A percentile compares a stretch with the other conserved stretches of the same genome.
Conservation (phyloP, 1,139 yeast genomes). For the Zygoascus sp. region DNA sequence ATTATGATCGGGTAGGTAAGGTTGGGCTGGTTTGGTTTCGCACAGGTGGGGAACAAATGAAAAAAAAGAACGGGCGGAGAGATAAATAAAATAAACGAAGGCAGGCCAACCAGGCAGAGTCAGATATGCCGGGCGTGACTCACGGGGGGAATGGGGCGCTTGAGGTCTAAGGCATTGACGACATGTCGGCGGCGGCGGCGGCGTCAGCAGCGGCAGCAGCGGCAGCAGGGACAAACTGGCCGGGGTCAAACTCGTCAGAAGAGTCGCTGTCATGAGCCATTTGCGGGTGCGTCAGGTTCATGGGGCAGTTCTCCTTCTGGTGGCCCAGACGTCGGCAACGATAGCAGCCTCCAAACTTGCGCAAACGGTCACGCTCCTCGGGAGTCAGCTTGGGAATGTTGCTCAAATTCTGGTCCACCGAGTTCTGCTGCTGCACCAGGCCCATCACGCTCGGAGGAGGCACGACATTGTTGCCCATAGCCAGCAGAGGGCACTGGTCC, state of each 20-base stretch:
- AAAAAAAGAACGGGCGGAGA: not conserved
- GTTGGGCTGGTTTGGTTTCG: no score
- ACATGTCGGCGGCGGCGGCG: no score
- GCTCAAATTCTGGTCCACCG: not conserved
- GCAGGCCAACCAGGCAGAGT: not conserved
- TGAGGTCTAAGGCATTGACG: no score
- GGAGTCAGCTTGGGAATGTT: conserved; percentile 12
- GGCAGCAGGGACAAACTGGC: not conserved
- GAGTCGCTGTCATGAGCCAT: not conserved
- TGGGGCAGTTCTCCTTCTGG: conserved; percentile 12
- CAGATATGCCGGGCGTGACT: no score
- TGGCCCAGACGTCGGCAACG: conserved; percentile 14
- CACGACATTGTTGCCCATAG: conserved; percentile 11
- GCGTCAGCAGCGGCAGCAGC: no score
- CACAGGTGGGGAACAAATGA: no score
- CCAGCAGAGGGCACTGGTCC: conserved; percentile 12
- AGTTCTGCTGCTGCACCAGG: not conserved
- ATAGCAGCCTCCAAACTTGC: conserved; percentile 12
- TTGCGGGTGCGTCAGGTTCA: conserved; percentile 11
- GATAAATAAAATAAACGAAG: not conserved
- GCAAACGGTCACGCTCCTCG: conserved; percentile 11
- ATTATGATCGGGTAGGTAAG: no score
- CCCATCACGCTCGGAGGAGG: conserved; percentile 6
- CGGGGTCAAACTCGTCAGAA: not conserved
- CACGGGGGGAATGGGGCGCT: no score